These are phyloP conservation scores for Podospora australis DNA, from an alignment of 495 filamentous ascomycete genomes.

Conservation along the genomic window DNA sequence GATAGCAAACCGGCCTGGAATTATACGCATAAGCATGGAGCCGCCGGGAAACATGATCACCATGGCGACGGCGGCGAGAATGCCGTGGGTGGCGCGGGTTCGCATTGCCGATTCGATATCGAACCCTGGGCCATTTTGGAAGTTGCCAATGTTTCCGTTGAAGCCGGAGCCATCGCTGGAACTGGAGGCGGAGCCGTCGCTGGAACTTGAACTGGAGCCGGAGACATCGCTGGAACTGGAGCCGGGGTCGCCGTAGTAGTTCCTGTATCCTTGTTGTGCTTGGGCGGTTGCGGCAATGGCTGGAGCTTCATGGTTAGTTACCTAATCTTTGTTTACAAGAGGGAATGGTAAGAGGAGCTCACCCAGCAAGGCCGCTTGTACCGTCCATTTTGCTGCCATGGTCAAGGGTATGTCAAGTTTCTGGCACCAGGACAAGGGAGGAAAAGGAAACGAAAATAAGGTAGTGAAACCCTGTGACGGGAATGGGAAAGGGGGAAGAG, in stretches of 20 bases:
- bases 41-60: slow-evolving; percentile 49
- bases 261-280: too few species aligned
- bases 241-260: neutral
- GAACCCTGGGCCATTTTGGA: slow-evolving; percentile 24
- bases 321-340: too few species aligned
- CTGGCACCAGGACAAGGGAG: too few species aligned
- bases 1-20: slow-evolving; percentile 28
- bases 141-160: slow-evolving; percentile 30
- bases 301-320: too few species aligned
- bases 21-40: slow-evolving; percentile 46
- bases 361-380: too few species aligned
- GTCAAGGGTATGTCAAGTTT: too few species aligned
- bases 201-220: neutral
- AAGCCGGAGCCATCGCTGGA: neutral
- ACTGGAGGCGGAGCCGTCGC: neutral
- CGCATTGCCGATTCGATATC: slow-evolving; percentile 15
- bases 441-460: too few species aligned
- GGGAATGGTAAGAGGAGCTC: too few species aligned
- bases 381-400: too few species aligned
- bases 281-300: neutral
- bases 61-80: slow-evolving; percentile 39
- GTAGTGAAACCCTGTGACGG: too few species aligned
- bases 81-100: slow-evolving; percentile 34
- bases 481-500: too few species aligned
- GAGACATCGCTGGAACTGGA: neutral